Evolutionary conservation across 2,329 filamentous ascomycete genomes (phyloP), one percentile per base, ranked within the genome.

Genomic region (Hypoxylon sp.): DNA sequence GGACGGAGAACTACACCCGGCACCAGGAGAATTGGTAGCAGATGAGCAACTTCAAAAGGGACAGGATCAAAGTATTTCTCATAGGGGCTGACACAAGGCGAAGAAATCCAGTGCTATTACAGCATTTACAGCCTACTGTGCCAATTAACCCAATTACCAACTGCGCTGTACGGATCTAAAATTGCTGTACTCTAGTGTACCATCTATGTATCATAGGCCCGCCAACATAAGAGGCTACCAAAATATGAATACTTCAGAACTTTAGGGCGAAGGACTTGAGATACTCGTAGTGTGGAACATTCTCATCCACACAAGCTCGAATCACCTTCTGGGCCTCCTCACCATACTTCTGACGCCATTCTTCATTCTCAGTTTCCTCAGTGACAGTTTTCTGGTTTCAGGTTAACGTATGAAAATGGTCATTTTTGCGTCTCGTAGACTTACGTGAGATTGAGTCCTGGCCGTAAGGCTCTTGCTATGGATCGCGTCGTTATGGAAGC

Each of bases 401-500:
- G 23, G 50, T 73, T 45, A 75, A 77, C 71, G 75, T 68, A n/a
- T n/a, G 36, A 56, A 63, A 66, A 55, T 50, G 45, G n/a, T 58
- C 21, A 11, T 5, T 46, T 43, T 45, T 6, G 5, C 17, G 6
- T 13, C 21, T 67, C 32, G 17, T 34, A 3, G 57, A 80, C 85
- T 79, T 80, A 90, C 88, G 78, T 87, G 84, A 25, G 89, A 86
- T 71, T 90, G 85, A 49, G 85, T 84, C 76, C 93, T 85, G 1
- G 92, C 88, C 77, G 90, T 91, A 75, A 99, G 82, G 68, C 89
- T 90, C 38, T 86, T 91, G 77, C 93, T 97, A 72, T 92, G 85
- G 74, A 98, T 93, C 13, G 94, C 96, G 83, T 98, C 96, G 73
- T 98, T 92, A 79, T 98, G 96, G 82, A 97, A 98, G 10, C 96